Evolutionary conservation across 768 basidiomycete genomes (phyloP).

Genomic region (Imleria badia): DNA sequence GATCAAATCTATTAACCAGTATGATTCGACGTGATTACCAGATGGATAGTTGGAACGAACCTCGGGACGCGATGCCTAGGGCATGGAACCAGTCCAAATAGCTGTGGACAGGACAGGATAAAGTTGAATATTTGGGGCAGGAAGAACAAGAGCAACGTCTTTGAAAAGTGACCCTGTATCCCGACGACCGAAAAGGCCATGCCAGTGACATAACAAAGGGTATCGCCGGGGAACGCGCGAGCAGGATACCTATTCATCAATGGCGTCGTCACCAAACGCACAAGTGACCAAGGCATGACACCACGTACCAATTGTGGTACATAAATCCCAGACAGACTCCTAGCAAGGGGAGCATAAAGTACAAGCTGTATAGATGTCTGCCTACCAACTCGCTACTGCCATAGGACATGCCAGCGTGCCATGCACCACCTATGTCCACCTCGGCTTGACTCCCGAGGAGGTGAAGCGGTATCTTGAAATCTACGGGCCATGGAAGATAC

Average conservation of each 20-base stretch:
- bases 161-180: conserved; percentile 96
- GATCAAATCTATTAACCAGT: conserved; percentile 58
- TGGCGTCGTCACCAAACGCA: background rate
- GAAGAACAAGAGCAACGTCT: conserved; percentile 95
- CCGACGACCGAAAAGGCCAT: conserved; percentile 99
- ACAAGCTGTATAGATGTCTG: conserved; percentile 92
- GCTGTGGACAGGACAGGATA: conserved; percentile 87
- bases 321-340: conserved; percentile 89
- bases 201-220: conserved; percentile 94
- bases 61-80: conserved; percentile 92
- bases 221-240: conserved; percentile 92
- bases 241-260: conserved; percentile 84
- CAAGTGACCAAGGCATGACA: background rate
- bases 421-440: conserved; percentile 73
- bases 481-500: conserved; percentile 87
- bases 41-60: conserved; percentile 41
- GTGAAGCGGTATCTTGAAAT: conserved; percentile 69
- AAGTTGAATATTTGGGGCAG: conserved; percentile 99
- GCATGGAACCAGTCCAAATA: conserved; percentile 92
- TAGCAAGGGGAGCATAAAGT: conserved; percentile 95
- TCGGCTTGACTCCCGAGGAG: conserved; percentile 65
- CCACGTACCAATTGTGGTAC: conserved; percentile 90
- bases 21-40: background rate
- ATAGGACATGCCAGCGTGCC: conserved; percentile 82
- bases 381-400: conserved; percentile 87